A percentile compares a stretch with the other conserved stretches of the same genome.
Conservation (phyloP, 352 stramenopile species). For the Pythium phragmiticola region DNA sequence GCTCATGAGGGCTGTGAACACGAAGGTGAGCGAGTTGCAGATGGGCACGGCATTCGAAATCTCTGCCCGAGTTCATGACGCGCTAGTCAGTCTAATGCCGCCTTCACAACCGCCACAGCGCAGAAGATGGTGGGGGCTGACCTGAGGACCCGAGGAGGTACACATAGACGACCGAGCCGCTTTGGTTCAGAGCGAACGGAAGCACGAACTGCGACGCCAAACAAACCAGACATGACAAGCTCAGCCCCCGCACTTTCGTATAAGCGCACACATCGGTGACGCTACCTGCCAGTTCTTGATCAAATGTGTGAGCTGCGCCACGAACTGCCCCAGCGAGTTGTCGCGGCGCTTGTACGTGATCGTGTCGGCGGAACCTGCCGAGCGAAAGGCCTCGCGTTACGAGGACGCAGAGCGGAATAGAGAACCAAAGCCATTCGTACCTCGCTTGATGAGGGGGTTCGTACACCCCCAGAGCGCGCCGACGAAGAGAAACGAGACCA, state of each 20-base stretch:
- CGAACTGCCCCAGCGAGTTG: constrained; percentile 57
- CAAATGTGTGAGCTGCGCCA: constrained; percentile 44
- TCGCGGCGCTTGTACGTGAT: constrained; percentile 56
- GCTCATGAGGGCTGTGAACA: constrained; percentile 85
- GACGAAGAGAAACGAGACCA: constrained; percentile 81
- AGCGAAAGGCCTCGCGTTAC: not conserved
- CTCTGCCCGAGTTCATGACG: constrained; percentile 33
- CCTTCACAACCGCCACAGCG: not conserved
- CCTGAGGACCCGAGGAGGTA: constrained; percentile 73
- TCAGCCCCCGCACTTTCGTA: not conserved
- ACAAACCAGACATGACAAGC: not conserved
- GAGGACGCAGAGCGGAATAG: not conserved
- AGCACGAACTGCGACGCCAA: constrained; percentile 61
- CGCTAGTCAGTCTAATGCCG: not conserved
- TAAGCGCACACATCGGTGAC: not conserved
- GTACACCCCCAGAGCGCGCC: constrained; percentile 86
- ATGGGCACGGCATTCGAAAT: constrained; percentile 86
- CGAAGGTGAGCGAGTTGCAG: constrained; percentile 88
- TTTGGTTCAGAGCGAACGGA: constrained; percentile 84
- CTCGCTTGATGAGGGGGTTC: constrained; percentile 83
- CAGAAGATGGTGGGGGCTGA: constrained; percentile 14
- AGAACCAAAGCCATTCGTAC: constrained; percentile 24
- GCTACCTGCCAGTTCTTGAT: constrained; percentile 75
- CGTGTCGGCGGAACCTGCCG: constrained; percentile 48
- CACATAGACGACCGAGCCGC: constrained; percentile 77